Conservation (phyloP, 73 alveolate genomes). For the Durusdinium trenchii region DNA sequence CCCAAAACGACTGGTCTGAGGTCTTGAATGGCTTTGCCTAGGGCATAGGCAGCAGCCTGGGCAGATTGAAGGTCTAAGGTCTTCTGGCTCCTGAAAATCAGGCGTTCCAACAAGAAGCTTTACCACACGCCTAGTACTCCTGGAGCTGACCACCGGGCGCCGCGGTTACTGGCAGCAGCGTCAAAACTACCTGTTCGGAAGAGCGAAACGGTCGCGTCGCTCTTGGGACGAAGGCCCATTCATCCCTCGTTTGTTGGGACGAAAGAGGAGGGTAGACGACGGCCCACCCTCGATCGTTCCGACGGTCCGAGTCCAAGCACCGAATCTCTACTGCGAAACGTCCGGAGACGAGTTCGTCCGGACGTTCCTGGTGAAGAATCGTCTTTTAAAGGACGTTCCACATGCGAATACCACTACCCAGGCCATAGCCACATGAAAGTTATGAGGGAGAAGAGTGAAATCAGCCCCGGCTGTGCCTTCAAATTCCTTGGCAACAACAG, state of each 20-base stretch:
- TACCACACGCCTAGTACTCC: conserved; percentile 4
- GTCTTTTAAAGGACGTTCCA: too few species aligned
- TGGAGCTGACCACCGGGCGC: conserved; percentile 38
- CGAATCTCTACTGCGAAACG: background rate
- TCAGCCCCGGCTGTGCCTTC: too few species aligned
- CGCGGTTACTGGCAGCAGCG: conserved; percentile 37
- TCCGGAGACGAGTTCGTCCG: background rate
- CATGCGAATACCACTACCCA: too few species aligned
- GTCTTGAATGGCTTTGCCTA: background rate
- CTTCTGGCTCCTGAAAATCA: background rate
- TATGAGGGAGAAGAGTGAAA: too few species aligned
- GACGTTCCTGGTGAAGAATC: background rate
- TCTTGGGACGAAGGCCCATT: background rate
- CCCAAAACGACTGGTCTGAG: background rate
- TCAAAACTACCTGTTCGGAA: conserved; percentile 19
- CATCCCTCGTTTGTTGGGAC: background rate
- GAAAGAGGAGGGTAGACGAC: background rate
- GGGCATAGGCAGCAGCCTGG: background rate
- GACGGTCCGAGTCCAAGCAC: background rate
- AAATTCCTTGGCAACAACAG: too few species aligned
- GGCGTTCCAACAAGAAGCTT: background rate
- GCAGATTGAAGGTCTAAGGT: background rate
- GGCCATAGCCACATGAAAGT: too few species aligned
- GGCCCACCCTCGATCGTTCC: background rate
- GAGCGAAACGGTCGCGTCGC: background rate